A percentile compares a stretch with the other conserved stretches of the same genome.
Conservation (phyloP, 495 filamentous ascomycete genomes). For the Aspergillus asperescens region DNA sequence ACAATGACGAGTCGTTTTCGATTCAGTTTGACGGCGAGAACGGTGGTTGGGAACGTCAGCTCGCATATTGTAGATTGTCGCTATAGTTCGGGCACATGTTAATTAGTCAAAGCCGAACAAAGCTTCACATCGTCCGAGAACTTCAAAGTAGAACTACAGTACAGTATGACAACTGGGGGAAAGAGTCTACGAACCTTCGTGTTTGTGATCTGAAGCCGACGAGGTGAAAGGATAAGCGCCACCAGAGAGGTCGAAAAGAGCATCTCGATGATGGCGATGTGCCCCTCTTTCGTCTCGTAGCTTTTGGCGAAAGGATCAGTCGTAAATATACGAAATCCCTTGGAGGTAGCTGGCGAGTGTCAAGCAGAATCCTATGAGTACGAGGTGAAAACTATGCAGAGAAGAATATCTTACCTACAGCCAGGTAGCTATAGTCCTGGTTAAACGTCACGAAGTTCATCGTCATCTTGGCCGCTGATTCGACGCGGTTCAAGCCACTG, state of each 20-base stretch:
- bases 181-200: constrained; percentile 67
- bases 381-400: background rate
- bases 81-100: constrained; percentile 38
- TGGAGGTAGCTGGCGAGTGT: constrained; percentile 63
- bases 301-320: constrained; percentile 93
- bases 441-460: constrained; percentile 99
- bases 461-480: constrained; percentile 39
- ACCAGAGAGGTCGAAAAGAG: constrained; percentile 98
- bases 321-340: constrained; percentile 91
- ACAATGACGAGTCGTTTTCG: constrained; percentile 90
- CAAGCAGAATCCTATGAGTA: constrained; percentile 19
- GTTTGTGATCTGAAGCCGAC: constrained; percentile 90
- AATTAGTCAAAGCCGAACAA: background rate
- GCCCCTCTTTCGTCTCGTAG: constrained; percentile 86
- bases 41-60: constrained; percentile 90
- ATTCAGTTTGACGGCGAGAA: constrained; percentile 88
- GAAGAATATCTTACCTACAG: constrained; percentile 63
- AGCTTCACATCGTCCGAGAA: background rate
- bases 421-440: constrained; percentile 94
- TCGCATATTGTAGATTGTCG: constrained; percentile 96
- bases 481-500: constrained; percentile 1
- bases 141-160: background rate
- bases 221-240: constrained; percentile 81
- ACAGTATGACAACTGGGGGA: background rate
- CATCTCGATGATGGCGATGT: constrained; percentile 95